Percentiles rank a stretch among this genome's conserved stretches.
phyloP scores from a whole-genome alignment of 1,139 yeast genomes.

The Kurtzmaniella natalensis region DNA sequence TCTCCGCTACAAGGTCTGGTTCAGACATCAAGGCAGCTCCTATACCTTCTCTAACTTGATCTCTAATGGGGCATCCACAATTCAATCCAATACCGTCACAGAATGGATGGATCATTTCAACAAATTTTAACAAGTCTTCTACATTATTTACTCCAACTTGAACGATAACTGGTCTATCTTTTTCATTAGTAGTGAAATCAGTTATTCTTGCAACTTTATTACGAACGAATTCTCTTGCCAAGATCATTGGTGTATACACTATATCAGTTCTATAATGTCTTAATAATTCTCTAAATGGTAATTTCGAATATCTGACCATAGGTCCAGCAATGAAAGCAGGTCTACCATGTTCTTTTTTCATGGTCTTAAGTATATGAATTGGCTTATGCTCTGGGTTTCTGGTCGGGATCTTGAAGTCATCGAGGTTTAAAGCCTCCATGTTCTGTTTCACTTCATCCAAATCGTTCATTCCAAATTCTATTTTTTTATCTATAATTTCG shows the following conservation, averaged over 20 bases:
- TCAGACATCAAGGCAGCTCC: slow-evolving; percentile 93
- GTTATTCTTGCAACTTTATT: slow-evolving; percentile 74
- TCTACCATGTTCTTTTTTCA: slow-evolving; percentile 32
- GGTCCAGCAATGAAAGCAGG: slow-evolving; percentile 89
- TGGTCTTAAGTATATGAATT: slow-evolving; percentile 42
- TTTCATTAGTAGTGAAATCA: slow-evolving; percentile 75
- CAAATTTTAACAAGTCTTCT: slow-evolving; percentile 77
- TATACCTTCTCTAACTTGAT: slow-evolving; percentile 91
- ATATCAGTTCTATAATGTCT: slow-evolving; percentile 75
- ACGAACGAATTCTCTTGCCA: slow-evolving; percentile 91
- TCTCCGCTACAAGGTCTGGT: slow-evolving; percentile 72
- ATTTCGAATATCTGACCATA: slow-evolving; percentile 93
- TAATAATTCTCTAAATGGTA: slow-evolving; percentile 82
- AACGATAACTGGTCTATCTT: slow-evolving; percentile 71
- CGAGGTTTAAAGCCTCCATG: not conserved
- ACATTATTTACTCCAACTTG: slow-evolving; percentile 92
- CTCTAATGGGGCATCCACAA: slow-evolving; percentile 97
- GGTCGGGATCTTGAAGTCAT: not conserved
- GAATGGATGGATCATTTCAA: slow-evolving; percentile 82
- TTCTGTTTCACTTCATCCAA: not conserved
- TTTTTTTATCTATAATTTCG: not conserved
- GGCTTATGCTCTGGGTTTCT: slow-evolving; percentile 55
- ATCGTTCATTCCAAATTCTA: slow-evolving; percentile 1
- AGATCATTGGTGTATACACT: slow-evolving; percentile 92
- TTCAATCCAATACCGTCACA: slow-evolving; percentile 93